Evolutionary conservation across 1,284 basidiomycete species (phyloP).

Genomic region (Heterobasidion irregulare): DNA sequence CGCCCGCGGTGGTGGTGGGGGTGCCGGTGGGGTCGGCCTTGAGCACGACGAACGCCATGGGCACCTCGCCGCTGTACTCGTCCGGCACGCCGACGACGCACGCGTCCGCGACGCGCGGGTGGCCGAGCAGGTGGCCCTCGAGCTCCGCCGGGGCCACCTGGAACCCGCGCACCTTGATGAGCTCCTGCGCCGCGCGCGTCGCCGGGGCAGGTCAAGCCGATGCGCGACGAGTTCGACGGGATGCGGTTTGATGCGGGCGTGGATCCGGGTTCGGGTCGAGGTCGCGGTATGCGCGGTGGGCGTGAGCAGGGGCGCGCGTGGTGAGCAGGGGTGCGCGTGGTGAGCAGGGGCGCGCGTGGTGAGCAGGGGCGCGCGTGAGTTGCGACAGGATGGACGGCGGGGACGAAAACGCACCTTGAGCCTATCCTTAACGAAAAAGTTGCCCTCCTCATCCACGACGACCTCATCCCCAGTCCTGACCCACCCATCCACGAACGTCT

Average conservation of each 20-base stretch:
- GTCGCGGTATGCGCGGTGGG: too few relatives aligned
- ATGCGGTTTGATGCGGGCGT: not conserved
- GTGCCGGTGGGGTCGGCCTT: constrained; percentile 9
- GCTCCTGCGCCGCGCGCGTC: constrained; percentile 14
- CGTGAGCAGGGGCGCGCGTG: too few relatives aligned
- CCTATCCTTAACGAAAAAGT: constrained; percentile 60
- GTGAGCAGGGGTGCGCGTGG: too few relatives aligned
- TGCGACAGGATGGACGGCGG: too few relatives aligned
- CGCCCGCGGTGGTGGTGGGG: not conserved
- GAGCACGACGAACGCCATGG: constrained; percentile 31
- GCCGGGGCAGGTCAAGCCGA: too few relatives aligned
- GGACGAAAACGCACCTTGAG: constrained; percentile 38
- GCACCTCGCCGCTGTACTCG: constrained; percentile 37
- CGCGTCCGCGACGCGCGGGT: constrained; percentile 27
- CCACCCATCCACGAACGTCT: constrained; percentile 42
- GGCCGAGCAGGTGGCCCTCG: constrained; percentile 29
- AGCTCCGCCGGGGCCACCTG: constrained; percentile 34
- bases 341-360: too few relatives aligned
- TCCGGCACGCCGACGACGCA: constrained; percentile 41
- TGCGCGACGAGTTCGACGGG: not conserved
- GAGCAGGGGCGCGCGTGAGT: too few relatives aligned
- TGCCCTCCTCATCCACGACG: constrained; percentile 42
- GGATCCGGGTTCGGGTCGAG: not conserved
- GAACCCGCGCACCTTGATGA: constrained; percentile 24
- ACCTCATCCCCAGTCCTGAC: constrained; percentile 59